Conservation (phyloP, 345 rosid species). For the Boechera divaricarpa region DNA sequence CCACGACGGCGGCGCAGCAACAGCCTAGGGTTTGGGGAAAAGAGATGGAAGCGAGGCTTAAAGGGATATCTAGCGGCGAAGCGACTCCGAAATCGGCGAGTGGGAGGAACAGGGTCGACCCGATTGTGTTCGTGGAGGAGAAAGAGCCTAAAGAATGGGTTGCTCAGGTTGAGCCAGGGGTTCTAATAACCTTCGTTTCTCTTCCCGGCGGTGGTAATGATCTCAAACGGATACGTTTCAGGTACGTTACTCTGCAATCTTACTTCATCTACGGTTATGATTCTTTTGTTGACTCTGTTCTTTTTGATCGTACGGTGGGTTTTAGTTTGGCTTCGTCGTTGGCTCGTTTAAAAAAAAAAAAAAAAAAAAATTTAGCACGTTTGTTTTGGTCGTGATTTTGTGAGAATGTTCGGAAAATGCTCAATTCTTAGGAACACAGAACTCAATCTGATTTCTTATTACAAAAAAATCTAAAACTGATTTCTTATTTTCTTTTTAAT, state of each 20-base stretch:
- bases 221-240: constrained; percentile 91
- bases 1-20: constrained; percentile 48
- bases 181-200: constrained; percentile 87
- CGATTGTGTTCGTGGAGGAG: constrained; percentile 81
- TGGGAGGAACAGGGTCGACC: constrained; percentile 64
- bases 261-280: constrained; percentile 35
- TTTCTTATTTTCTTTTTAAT: neutral
- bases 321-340: constrained; percentile 29
- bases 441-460: neutral
- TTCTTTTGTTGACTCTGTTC: constrained; percentile 21
- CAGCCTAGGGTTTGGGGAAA: constrained; percentile 74
- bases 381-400: constrained; percentile 29
- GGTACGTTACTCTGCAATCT: constrained; percentile 50
- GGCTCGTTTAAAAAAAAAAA: neutral
- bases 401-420: constrained; percentile 32
- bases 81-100: constrained; percentile 71
- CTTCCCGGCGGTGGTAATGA: constrained; percentile 96
- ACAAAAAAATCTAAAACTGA: too few relatives aligned
- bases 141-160: constrained; percentile 94
- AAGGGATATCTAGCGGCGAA: constrained; percentile 76
- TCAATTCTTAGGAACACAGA: neutral
- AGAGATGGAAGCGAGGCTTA: constrained; percentile 85
- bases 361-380: constrained; percentile 5
- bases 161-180: constrained; percentile 98
- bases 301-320: constrained; percentile 47